Base-by-base conservation (phyloP, 2,329 filamentous ascomycete genomes). In the Arthrobotrys entomopaga region DNA sequence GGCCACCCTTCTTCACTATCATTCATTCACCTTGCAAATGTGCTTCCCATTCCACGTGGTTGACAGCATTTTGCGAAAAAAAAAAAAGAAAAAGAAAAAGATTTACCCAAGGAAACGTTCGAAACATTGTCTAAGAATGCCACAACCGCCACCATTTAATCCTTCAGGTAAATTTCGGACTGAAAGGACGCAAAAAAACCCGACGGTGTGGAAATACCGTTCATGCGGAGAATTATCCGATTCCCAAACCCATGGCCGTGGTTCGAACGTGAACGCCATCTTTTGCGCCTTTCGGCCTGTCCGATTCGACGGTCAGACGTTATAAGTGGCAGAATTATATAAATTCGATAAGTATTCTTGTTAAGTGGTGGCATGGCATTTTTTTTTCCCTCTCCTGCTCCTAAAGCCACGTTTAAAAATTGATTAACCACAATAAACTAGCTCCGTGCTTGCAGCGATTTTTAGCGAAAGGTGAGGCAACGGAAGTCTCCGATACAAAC, bases 91-190 rank as follows among this genome's bases (percentile, higher is more conserved):
- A n/a, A n/a, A n/a, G n/a, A n/a, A n/a, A 10, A 49, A 16, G 24
- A 16, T 34, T 49, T 40, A 58, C 48, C 65, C 52, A 38, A 49
- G 20, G 46, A 40, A 61, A 11, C 16, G 46, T 50, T 53, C 52
- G n/a, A 60, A 56, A 65, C 54, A 65, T 15, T 58, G 48, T 65
- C 43, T 65, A 11, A 58, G 57, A 72, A 50, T 22, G 61, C 60
- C 69, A 73, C 61, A 63, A 49, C 26, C 29, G 61, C 67, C 60
- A 72, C 66, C 66, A 64, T 26, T 13, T 38, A 40, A 64, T 20
- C n/a, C 46, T 34, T 34, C 29, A 34, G 29, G 29, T 34, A 34
- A 10, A 34, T 7, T 7, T 29, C 26, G 26, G 3, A 7, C 16
- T 11, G 40, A 16, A 3, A 19, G 42, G 42, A 46, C 11, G 42